Base-by-base conservation (phyloP, 148 eudicot species). In the Selenicereus undatus region DNA sequence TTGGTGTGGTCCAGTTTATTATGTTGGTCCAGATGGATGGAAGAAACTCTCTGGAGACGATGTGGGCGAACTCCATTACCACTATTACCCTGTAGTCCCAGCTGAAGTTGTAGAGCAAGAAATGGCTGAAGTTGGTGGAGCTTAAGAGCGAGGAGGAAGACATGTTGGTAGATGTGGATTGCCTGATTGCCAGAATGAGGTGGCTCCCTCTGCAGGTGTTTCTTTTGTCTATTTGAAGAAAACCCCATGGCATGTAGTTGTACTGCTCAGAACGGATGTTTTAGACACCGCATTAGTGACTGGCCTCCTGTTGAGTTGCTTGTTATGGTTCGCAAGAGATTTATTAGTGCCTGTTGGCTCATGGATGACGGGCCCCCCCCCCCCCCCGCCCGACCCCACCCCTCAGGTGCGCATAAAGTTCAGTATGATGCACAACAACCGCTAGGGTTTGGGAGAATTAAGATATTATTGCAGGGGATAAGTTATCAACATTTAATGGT, bases 11-110 rank as follows among this genome's bases (percentile, higher is more conserved):
- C 45, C 93, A 96, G 99, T 96, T 45, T 96, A 96, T 81, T 81
- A 94, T 42, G 98, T 96, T 35, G 99, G 99, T 48, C 90, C 97
- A 54, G 82, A 82, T 43, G 99, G 97, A 62, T 96, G 99, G 99
- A 90, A 88, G 84, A 96, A 96, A 83, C 90, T 94, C 26, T 89
- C 97, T 1, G 98, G 99, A 30, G 99, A 96, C 64, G 99, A 96
- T 81, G 99, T 93, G 73, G 93, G 97, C 56, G 98, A 96, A 79
- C 94, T 96, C 62, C 97, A 96, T 87, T 93, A 87, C 81, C 74
- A 81, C 71, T 96, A 94, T 85, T 85, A 92, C 81, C 99, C 98
- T 0, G 95, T 92, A 24, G 90, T 82, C 66, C 86, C 95, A 43
- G 78, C 88, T 0, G 26, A 66, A 12, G 91, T 87, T 20, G 92